phyloP scores from a whole-genome alignment of 495 filamentous ascomycete species.

The Lasiosphaeria miniovina region DNA sequence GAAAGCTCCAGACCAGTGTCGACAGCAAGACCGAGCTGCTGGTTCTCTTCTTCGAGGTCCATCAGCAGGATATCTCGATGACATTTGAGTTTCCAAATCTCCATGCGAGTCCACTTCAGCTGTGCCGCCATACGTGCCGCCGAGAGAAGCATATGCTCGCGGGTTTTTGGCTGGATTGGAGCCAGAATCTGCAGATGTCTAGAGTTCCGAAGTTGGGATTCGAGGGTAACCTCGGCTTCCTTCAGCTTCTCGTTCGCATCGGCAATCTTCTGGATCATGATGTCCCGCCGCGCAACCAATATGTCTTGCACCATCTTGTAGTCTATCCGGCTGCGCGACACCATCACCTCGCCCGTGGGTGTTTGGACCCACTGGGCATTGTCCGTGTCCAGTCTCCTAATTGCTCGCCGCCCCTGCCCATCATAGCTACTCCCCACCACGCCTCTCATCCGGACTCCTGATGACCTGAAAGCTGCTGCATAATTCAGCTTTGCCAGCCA shows the following conservation, averaged over 20 bases:
- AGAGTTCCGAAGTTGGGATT: conserved; percentile 83
- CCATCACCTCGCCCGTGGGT: conserved; percentile 65
- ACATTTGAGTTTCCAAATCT: conserved; percentile 89
- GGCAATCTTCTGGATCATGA: conserved; percentile 77
- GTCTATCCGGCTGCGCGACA: conserved; percentile 67
- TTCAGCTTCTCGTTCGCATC: conserved; percentile 81
- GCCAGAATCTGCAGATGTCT: conserved; percentile 86
- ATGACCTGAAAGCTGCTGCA: conserved; percentile 86
- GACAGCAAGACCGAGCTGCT: conserved; percentile 33
- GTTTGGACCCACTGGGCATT: conserved; percentile 60
- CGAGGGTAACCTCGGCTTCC: conserved; percentile 69
- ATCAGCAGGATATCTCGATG: conserved; percentile 82
- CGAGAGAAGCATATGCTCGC: conserved; percentile 79
- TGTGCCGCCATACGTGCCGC: conserved; percentile 85
- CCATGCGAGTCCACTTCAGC: conserved; percentile 87
- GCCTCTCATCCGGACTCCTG: conserved; percentile 86
- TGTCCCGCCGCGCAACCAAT: conserved; percentile 69
- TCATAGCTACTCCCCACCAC: conserved; percentile 84
- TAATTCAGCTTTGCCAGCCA: conserved; percentile 97
- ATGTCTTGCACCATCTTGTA: conserved; percentile 80
- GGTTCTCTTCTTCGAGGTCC: conserved; percentile 77
- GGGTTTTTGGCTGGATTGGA: conserved; percentile 79
- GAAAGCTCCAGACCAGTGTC: conserved; percentile 23
- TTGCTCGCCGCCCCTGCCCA: conserved; percentile 70
- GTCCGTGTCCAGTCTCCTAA: conserved; percentile 61